Evolutionary conservation across 768 basidiomycete species (phyloP).

Genomic region (Auricularia sp.): DNA sequence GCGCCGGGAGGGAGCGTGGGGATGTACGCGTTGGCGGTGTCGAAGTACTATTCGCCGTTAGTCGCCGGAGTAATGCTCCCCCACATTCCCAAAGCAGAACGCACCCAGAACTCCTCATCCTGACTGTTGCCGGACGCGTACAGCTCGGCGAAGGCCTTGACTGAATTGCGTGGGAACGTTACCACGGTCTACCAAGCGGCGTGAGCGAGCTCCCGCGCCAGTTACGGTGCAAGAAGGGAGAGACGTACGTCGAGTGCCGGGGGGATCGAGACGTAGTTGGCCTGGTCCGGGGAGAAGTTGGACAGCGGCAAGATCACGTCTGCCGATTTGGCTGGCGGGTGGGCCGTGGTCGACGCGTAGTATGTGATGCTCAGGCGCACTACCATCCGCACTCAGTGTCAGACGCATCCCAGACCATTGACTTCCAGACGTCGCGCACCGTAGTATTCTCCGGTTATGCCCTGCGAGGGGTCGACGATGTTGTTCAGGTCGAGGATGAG

Average conservation of each 20-base stretch:
- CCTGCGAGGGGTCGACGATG: conserved; percentile 33
- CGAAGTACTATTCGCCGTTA: conserved; percentile 44
- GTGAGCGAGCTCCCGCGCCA: background rate
- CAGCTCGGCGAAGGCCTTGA: conserved; percentile 58
- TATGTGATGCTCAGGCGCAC: conserved; percentile 64
- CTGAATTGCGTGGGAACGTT: conserved; percentile 58
- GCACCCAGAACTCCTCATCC: conserved; percentile 71
- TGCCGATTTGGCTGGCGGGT: conserved; percentile 50
- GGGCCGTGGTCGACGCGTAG: conserved; percentile 44
- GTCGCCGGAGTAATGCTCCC: background rate
- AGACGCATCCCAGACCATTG: too few relatives aligned
- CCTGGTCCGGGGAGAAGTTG: conserved; percentile 49
- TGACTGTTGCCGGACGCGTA: conserved; percentile 52
- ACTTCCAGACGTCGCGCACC: conserved; percentile 28
- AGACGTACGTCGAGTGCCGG: conserved; percentile 52
- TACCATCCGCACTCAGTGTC: conserved; percentile 15
- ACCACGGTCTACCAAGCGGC: conserved; percentile 41
- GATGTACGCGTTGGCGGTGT: conserved; percentile 51
- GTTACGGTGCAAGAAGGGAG: background rate
- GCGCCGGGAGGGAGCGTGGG: conserved; percentile 39
- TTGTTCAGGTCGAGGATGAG: conserved; percentile 72
- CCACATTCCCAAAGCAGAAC: conserved; percentile 7
- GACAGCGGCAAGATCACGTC: conserved; percentile 62
- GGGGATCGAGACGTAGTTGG: conserved; percentile 67
- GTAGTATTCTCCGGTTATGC: conserved; percentile 57